Conservation (phyloP, 345 rosid species). For the Leavenworthia alabamica region DNA sequence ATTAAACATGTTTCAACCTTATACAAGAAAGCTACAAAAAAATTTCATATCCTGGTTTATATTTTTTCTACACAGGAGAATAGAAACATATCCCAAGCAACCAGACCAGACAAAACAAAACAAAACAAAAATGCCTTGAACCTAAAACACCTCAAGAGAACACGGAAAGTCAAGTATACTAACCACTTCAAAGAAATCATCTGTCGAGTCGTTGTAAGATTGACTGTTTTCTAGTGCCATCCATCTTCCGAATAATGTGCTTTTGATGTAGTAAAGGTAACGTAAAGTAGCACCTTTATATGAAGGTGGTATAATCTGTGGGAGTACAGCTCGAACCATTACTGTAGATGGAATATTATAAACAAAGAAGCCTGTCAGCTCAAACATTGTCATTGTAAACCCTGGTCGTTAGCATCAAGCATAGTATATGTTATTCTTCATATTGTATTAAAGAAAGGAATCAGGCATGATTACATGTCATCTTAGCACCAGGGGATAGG, state of each 20-base stretch:
- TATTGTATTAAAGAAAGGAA: conserved; percentile 14
- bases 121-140: conserved; percentile 7
- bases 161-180: conserved; percentile 25
- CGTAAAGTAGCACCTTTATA: conserved; percentile 83
- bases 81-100: conserved; percentile 1
- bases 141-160: conserved; percentile 6
- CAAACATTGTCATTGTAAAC: conserved; percentile 2
- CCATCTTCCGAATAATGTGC: conserved; percentile 55
- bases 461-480: conserved; percentile 50
- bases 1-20: conserved; percentile 3
- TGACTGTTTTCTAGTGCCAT: conserved; percentile 60
- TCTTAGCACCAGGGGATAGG: conserved; percentile 57
- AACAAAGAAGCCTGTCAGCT: conserved; percentile 15
- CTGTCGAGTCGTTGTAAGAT: conserved; percentile 34
- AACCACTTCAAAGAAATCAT: conserved; percentile 63
- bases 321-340: conserved; percentile 61
- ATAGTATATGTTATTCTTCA: conserved; percentile 3
- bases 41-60: background rate
- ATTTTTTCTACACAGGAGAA: background rate
- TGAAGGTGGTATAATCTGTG: conserved; percentile 75
- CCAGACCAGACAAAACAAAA: conserved; percentile 13
- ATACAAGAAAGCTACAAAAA: conserved; percentile 7
- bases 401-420: conserved; percentile 1
- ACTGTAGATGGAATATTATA: conserved; percentile 42
- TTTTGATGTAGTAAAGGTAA: conserved; percentile 68